These are phyloP conservation scores for Trichoderma harzianum DNA, from an alignment of 2,329 filamentous ascomycete genomes.

Conservation along the genomic window DNA sequence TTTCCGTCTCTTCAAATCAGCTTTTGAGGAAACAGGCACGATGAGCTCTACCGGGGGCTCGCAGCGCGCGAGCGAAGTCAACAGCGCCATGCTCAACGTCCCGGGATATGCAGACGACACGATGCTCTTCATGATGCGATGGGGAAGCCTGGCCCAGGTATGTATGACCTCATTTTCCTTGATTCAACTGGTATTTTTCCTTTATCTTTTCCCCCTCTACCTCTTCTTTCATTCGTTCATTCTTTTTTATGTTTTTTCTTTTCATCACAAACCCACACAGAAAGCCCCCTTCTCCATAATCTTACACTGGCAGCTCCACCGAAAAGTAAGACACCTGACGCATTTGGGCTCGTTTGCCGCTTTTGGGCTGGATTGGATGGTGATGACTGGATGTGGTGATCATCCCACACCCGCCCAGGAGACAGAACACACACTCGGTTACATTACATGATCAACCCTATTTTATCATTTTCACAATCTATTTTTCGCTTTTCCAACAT, in stretches of 20 bases:
- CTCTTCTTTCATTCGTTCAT: neutral
- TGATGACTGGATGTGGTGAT: constrained; percentile 1
- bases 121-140: constrained; percentile 30
- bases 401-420: neutral
- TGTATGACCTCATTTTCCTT: neutral
- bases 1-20: neutral
- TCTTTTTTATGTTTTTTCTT: neutral
- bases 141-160: constrained; percentile 27
- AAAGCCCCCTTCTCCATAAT: neutral
- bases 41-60: constrained; percentile 18
- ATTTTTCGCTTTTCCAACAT: neutral
- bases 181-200: neutral
- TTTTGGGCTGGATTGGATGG: neutral
- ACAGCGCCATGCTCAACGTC: constrained; percentile 27
- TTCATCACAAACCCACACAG: neutral
- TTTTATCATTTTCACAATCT: neutral
- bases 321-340: neutral
- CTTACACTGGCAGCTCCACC: neutral
- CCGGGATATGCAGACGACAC: constrained; percentile 31
- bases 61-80: constrained; percentile 28
- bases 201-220: neutral
- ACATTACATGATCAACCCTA: neutral
- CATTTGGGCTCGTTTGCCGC: neutral
- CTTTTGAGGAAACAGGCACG: neutral
- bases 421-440: neutral